Evolutionary conservation across 805 yeast genomes (phyloP), one percentile per base, ranked within the genome.

Genomic region (Sugiyamaella marilandica): DNA sequence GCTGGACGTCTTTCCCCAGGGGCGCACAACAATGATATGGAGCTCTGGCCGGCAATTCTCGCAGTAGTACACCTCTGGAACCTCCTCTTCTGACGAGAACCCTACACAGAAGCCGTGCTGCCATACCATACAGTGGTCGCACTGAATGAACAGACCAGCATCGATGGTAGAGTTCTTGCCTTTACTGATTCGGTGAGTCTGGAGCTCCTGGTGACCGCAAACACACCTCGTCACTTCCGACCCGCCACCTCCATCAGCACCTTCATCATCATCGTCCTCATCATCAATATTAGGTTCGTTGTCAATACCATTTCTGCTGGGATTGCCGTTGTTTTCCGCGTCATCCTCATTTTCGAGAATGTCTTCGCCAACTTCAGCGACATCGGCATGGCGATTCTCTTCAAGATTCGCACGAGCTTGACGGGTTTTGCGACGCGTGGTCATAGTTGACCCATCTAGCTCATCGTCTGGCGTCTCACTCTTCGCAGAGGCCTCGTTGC

Each of bases 61-160:
- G 74, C 99, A 92, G 87, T 91, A 89, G 69, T 94, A 92, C 68
- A 87, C 87, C 53, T 92, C 97, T 2, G 97, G 97, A 1, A 89
- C 87, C 47, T 80, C 84, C 11, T 79, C 81, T 56, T 83, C 88
- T 48, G 80, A 82, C 51, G 75, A 75, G 53, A 92, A 81, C 0
- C 97, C 95, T 35, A 92, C 97, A 73, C 99, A 92, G 70, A 76
- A 88, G 1, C 97, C 98, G 67, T 92, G 99, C 69, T 92, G 99
- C 99, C 99, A 92, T 7, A 85, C 96, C 16, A 87, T 82, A 71
- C 99, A 92, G 57, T 79, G 77, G 63, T 94, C 99, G 75, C 99
- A 94, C 70, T 94, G 98, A 56, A 94, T 87, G 21, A 95, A 91
- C 63, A 88, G 85, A 0, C 97, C 97, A 61, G 92, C 94, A 69